These are phyloP conservation scores for Trichoderma koningii DNA, from an alignment of 2,329 filamentous ascomycete genomes.

Conservation along the genomic window DNA sequence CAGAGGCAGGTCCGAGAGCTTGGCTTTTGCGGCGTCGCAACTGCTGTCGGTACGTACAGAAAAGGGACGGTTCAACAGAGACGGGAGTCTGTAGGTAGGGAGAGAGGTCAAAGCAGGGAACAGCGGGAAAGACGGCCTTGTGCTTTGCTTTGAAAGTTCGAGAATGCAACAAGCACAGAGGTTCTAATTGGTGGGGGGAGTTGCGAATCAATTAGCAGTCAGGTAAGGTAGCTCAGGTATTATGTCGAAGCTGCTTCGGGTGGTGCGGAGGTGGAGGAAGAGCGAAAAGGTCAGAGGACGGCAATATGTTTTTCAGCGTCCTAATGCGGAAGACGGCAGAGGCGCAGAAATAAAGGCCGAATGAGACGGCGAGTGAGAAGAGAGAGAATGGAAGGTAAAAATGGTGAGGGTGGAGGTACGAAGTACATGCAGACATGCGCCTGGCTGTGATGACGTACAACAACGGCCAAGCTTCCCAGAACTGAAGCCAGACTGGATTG, in stretches of 20 bases:
- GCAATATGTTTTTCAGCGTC: constrained; percentile 19
- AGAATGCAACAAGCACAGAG: constrained; percentile 17
- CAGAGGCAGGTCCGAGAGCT: constrained; percentile 7
- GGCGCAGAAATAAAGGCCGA: constrained; percentile 2
- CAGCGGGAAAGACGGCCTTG: constrained; percentile 16
- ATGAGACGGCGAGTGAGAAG: no score
- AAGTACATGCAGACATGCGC: background rate
- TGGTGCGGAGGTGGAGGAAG: constrained; percentile 24
- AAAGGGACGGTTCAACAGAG: background rate
- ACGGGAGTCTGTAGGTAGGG: no score
- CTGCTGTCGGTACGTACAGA: background rate
- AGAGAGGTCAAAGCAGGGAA: background rate
- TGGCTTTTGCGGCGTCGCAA: constrained; percentile 8
- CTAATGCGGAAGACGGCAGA: constrained; percentile 13
- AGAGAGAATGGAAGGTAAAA: background rate
- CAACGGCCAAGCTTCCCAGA: background rate
- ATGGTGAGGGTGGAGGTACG: background rate
- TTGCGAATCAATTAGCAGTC: background rate
- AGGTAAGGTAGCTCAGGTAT: background rate
- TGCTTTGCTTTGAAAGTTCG: constrained; percentile 11
- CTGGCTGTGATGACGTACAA: background rate
- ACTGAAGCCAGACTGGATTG: background rate
- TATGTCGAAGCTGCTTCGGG: constrained; percentile 22
- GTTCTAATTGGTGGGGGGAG: constrained; percentile 21
- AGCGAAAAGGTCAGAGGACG: constrained; percentile 17